A percentile compares a stretch with the other conserved stretches of the same genome.
Evolutionary conservation across 441 rosid species (phyloP).

Genomic region (Capsella rubella): DNA sequence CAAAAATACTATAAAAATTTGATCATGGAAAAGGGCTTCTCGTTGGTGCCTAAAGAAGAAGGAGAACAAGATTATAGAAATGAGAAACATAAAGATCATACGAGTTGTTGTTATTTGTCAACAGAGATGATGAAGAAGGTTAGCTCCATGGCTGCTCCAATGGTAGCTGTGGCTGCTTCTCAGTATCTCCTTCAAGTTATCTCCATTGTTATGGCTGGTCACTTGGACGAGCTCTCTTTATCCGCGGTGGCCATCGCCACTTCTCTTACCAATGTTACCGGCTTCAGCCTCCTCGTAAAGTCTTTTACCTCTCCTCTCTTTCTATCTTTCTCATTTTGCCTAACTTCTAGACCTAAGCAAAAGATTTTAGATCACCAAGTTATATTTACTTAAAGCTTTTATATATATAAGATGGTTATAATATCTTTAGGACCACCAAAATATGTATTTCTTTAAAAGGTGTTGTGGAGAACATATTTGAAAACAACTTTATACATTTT

Average conservation of each 20-base stretch:
- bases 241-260: slow-evolving; percentile 55
- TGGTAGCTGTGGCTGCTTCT: slow-evolving; percentile 50
- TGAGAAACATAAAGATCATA: not conserved
- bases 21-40: slow-evolving; percentile 31
- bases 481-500: too few species aligned
- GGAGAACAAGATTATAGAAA: slow-evolving; percentile 2
- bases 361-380: not conserved
- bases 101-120: slow-evolving; percentile 1
- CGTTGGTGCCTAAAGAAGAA: slow-evolving; percentile 27
- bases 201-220: slow-evolving; percentile 57
- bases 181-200: slow-evolving; percentile 54
- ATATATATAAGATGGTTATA: too few species aligned
- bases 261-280: slow-evolving; percentile 60
- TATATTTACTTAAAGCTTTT: not conserved
- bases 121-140: slow-evolving; percentile 53
- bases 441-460: not conserved
- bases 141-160: slow-evolving; percentile 52
- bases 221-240: slow-evolving; percentile 53
- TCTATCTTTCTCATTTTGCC: not conserved
- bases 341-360: not conserved
- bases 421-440: not conserved
- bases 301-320: not conserved
- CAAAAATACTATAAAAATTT: not conserved
- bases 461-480: too few species aligned
- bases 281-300: slow-evolving; percentile 56